Conservation (phyloP, 2,329 filamentous ascomycete species). For the Apiospora rasikravindrae region DNA sequence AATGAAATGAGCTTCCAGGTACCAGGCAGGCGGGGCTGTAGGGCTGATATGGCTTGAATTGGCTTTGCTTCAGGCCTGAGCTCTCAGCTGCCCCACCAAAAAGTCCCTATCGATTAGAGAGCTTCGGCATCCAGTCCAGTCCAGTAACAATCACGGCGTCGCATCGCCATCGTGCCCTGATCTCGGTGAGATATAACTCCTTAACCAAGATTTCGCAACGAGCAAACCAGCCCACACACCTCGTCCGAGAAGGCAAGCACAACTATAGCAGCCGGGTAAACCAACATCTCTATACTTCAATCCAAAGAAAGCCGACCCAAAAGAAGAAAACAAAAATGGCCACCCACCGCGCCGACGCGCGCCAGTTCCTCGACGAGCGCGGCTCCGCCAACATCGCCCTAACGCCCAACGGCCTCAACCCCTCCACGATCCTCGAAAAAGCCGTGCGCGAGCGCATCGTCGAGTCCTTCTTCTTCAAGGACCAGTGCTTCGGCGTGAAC, state of each 20-base stretch:
- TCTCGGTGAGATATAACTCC: not conserved
- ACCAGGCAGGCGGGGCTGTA: not conserved
- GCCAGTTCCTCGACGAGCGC: conserved; percentile 85
- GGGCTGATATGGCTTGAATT: conserved; percentile 10
- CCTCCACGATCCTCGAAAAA: conserved; percentile 94
- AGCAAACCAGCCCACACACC: no score
- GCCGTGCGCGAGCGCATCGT: conserved; percentile 94
- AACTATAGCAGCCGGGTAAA: no score
- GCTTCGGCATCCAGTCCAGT: not conserved
- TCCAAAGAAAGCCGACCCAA: not conserved
- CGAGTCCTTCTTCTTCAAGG: conserved; percentile 97
- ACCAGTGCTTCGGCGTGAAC: conserved; percentile 97
- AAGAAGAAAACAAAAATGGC: not conserved
- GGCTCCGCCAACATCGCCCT: conserved; percentile 74
- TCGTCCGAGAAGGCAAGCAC: not conserved
- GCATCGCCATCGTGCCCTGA: conserved; percentile 1
- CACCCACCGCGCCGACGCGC: conserved; percentile 77
- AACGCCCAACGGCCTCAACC: conserved; percentile 87
- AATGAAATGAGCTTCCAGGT: not conserved
- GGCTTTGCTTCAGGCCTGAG: not conserved
- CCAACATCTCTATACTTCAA: no score
- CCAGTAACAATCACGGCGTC: not conserved
- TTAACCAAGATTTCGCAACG: not conserved
- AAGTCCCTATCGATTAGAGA: conserved; percentile 11
- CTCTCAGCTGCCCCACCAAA: conserved; percentile 17